A percentile compares a stretch with the other conserved stretches of the same genome.
These are phyloP conservation scores for Candida ovalis DNA, from an alignment of 805 yeast species.

Conservation along the genomic window DNA sequence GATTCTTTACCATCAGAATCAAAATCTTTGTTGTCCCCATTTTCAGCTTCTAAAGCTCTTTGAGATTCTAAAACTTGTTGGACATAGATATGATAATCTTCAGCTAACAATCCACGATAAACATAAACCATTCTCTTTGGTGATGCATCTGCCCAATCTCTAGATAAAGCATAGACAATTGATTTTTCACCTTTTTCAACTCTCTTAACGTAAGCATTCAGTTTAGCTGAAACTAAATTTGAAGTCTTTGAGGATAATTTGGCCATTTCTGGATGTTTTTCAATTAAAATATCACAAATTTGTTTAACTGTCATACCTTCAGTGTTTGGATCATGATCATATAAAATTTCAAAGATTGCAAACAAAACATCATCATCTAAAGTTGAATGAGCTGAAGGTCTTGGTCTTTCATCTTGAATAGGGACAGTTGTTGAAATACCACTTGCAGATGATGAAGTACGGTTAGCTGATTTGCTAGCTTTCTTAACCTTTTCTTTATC, in stretches of 20 bases:
- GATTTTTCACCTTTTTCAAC: conserved; percentile 79
- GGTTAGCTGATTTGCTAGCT: conserved; percentile 27
- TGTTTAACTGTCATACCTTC: conserved; percentile 89
- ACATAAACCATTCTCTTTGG: conserved; percentile 89
- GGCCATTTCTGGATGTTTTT: conserved; percentile 81
- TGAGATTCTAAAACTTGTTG: conserved; percentile 57
- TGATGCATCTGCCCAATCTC: conserved; percentile 90
- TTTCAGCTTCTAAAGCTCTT: conserved; percentile 30
- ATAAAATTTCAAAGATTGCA: conserved; percentile 70
- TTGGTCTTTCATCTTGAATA: conserved; percentile 71
- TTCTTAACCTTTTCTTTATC: conserved; percentile 26
- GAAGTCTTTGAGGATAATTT: conserved; percentile 76
- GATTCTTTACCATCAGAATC: conserved; percentile 16
- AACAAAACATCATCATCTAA: conserved; percentile 72
- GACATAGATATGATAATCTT: conserved; percentile 73
- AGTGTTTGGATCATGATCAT: conserved; percentile 63
- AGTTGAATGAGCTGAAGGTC: conserved; percentile 62
- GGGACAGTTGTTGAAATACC: conserved; percentile 79
- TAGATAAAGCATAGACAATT: conserved; percentile 66
- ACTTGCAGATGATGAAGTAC: conserved; percentile 54
- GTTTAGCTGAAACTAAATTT: conserved; percentile 74
- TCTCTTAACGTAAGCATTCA: conserved; percentile 81
- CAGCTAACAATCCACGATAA: conserved; percentile 71
- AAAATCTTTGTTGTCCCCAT: conserved; percentile 40
- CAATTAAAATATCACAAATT: conserved; percentile 70